A percentile compares a stretch with the other conserved stretches of the same genome.
Evolutionary conservation across 129 eudicot species (phyloP).

Genomic region (Artemisia tridentata): DNA sequence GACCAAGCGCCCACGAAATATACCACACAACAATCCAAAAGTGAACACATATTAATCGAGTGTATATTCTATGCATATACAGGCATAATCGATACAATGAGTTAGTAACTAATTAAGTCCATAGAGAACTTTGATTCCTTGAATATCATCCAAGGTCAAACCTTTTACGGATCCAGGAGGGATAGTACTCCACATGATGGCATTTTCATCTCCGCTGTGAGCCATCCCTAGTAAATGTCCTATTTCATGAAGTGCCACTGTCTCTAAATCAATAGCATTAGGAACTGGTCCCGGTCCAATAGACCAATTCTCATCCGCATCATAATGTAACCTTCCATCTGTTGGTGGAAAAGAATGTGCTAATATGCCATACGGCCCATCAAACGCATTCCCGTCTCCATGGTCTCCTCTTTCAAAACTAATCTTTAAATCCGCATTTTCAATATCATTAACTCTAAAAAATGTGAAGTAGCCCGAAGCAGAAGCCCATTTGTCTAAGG

Average conservation of each 20-base stretch:
- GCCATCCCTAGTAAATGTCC: not conserved
- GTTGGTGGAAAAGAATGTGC: conserved; percentile 2
- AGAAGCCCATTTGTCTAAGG: conserved; percentile 9
- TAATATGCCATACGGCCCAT: not conserved
- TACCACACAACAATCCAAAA: too few relatives aligned
- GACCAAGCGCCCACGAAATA: too few relatives aligned
- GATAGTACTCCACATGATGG: not conserved
- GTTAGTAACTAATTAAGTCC: not conserved
- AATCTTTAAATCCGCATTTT: conserved; percentile 3
- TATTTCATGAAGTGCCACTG: conserved; percentile 12
- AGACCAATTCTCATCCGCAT: not conserved
- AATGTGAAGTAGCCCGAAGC: conserved; percentile 14
- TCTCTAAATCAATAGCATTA: not conserved
- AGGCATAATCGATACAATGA: not conserved
- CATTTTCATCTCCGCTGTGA: not conserved
- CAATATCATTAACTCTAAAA: not conserved
- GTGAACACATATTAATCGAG: too few relatives aligned
- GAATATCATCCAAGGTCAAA: not conserved
- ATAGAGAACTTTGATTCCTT: conserved; percentile 16
- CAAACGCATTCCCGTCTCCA: not conserved
- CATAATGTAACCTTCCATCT: not conserved
- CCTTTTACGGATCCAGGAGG: not conserved
- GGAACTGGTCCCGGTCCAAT: not conserved
- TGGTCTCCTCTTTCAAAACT: not conserved
- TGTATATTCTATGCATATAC: not conserved